Evolutionary conservation across 2,329 filamentous ascomycete species (phyloP), one percentile per base, ranked within the genome.

Genomic region (Coniochaeta sp.): DNA sequence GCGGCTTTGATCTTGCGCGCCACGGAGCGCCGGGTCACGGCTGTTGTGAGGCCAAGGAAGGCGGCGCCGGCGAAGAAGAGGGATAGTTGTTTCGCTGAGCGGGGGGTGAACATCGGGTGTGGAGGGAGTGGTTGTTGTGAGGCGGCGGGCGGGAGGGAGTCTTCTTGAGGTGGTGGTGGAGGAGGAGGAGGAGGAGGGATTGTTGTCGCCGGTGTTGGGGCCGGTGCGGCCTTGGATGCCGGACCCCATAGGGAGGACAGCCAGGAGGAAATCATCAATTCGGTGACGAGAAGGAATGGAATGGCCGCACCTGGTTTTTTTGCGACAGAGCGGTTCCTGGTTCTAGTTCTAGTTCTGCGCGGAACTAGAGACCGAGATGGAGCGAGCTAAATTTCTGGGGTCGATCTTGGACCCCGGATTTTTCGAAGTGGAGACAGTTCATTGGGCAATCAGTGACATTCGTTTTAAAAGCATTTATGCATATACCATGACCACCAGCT

Each of bases 1-100:
- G 84, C 77, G 24, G 83, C 78, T 24, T 83, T 71, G 61, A 83
- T 81, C 65, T 89, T 88, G 52, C 86, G 83, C 47, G 78, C 71
- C 38, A 96, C 79, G 9, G 91, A 81, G 58, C 93, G 86, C 33
- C 89, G 82, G 1, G 90, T 89, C 33, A 96, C 77, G 59, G 88
- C 70, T 1, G 89, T 78, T 1, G 91, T 90, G 64, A 92, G 79
- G 24, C 84, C 77, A 64, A 96, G 83, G 75, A 96, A 96, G 60
- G 84, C 80, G 12, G 89, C 81, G 47, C 93, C 93, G 62, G 87
- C 86, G 67, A 88, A 79, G 73, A 95, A 88, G 62, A 96, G 74
- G 26, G 85, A 80, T 16, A 91, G 74, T 72, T 92, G 88, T 59
- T 81, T 81, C 57, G 82, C 71, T 44, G 79, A 82, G 68, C 84